Percentiles rank a stretch among this genome's conserved stretches.
These are phyloP conservation scores for Aspergillus niger DNA, from an alignment of 2,329 filamentous ascomycete species.

Conservation along the genomic window DNA sequence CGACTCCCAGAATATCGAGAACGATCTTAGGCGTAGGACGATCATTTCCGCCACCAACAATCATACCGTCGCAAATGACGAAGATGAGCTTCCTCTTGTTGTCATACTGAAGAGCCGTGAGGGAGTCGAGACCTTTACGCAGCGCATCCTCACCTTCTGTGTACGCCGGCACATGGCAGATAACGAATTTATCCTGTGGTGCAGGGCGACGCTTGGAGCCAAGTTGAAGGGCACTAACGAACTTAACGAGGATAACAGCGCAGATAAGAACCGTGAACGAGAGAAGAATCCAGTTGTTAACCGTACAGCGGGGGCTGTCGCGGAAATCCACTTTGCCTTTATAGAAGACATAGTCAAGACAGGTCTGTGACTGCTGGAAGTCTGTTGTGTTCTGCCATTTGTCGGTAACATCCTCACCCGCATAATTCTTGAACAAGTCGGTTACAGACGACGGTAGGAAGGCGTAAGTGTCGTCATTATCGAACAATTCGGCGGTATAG, in stretches of 20 bases:
- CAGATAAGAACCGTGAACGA: constrained; percentile 84
- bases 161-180: constrained; percentile 96
- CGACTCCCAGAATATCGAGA: constrained; percentile 92
- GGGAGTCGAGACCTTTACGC: constrained; percentile 87
- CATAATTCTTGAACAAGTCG: constrained; percentile 69
- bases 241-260: constrained; percentile 79
- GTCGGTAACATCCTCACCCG: constrained; percentile 75
- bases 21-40: constrained; percentile 97
- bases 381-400: constrained; percentile 58
- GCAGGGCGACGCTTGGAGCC: constrained; percentile 86
- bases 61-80: constrained; percentile 57
- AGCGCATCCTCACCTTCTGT: constrained; percentile 97
- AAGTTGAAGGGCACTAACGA: constrained; percentile 88
- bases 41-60: constrained; percentile 94
- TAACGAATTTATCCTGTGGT: constrained; percentile 97
- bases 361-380: constrained; percentile 70
- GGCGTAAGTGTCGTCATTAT: constrained; percentile 59
- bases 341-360: constrained; percentile 81
- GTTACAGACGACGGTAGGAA: constrained; percentile 73
- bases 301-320: constrained; percentile 70
- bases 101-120: constrained; percentile 93
- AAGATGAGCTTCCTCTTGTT: constrained; percentile 85
- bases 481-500: constrained; percentile 65
- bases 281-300: constrained; percentile 88
- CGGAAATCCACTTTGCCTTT: constrained; percentile 85